Evolutionary conservation across 225 moss, liverwort and hornwort genomes (phyloP), one percentile per base, ranked within the genome.

Genomic region (Straminergon stramineum): DNA sequence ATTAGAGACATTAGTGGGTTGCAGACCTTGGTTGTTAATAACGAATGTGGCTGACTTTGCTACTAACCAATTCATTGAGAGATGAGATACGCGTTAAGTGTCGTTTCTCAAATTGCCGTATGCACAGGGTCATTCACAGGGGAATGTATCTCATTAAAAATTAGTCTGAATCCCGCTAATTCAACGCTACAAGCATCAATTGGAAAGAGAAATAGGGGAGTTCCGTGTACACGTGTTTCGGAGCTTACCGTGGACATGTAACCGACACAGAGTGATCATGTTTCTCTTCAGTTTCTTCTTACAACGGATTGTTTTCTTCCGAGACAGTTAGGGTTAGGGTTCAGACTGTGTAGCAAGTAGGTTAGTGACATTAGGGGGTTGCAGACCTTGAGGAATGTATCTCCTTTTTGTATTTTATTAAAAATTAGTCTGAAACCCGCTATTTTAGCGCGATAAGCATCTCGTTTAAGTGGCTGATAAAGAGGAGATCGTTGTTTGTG

Each of bases 271-370:
- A 64, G 30, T 79, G 48, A 63, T 58, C 60, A 15, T 30, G 24
- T 28, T 61, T 61, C 51, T 71, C 52, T 62, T 68, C 58, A 13
- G 39, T 83, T 79, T 75, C 11, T 66, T 56, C 27, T 66, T 31
- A 37, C 56, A 39, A 67, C 16, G 26, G 57, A 74, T 71, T 34
- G 53, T 48, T 76, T 55, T 62, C 68, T 85, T 82, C 83, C 63
- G 51, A 87, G 64, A 43, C 35, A 87, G 87, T 87, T 88, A 88
- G 90, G 90, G 57, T 93, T 88, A 91, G 90, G 81, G 89, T 85
- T 92, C 70, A 64, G 82, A 74, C 56, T 57, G 79, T 70, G 3
- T 66, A 52, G 66, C 15, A 83, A 66, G 11, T 66, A 84, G 55
- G 23, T 84, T 84, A 55, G 20, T n/a, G 84, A 14, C n/a, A 14